A percentile compares a stretch with the other conserved stretches of the same genome.
Evolutionary conservation across 345 rosid genomes (phyloP).

Genomic region (Acer saccharum): DNA sequence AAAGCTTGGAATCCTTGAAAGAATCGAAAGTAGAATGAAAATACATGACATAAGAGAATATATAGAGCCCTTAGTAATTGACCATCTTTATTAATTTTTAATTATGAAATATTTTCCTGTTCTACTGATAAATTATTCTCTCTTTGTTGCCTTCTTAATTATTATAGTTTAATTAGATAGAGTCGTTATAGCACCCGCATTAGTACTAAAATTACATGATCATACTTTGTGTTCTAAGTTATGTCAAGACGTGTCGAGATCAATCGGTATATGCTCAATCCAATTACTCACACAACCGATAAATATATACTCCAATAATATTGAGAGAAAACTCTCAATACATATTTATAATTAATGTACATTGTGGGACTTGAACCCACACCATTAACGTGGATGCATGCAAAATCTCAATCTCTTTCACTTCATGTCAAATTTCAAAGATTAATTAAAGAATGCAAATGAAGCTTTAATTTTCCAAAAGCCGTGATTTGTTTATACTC

Average conservation of each 20-base stretch:
- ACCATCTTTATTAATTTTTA: background rate
- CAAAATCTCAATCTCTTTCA: no score
- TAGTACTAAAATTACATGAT: background rate
- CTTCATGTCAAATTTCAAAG: background rate
- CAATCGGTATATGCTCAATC: no score
- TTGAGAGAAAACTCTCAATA: no score
- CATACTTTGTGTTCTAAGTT: background rate
- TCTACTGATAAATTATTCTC: background rate
- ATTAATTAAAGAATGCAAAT: background rate
- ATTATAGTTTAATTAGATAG: background rate
- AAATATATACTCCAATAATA: no score
- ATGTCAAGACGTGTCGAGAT: no score
- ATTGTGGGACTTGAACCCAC: no score
- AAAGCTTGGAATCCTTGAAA: background rate
- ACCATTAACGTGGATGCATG: no score
- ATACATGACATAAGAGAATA: no score
- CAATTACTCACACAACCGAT: no score
- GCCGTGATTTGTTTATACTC: background rate
- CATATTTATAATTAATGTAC: no score
- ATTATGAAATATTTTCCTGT: background rate
- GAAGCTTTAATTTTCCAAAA: background rate
- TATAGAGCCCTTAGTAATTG: background rate
- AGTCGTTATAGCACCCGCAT: background rate
- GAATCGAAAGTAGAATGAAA: background rate
- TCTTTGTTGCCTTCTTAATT: background rate